A percentile compares a stretch with the other conserved stretches of the same genome.
phyloP scores from a whole-genome alignment of 2,329 filamentous ascomycete genomes.

The Neofusicoccum umdonicola region DNA sequence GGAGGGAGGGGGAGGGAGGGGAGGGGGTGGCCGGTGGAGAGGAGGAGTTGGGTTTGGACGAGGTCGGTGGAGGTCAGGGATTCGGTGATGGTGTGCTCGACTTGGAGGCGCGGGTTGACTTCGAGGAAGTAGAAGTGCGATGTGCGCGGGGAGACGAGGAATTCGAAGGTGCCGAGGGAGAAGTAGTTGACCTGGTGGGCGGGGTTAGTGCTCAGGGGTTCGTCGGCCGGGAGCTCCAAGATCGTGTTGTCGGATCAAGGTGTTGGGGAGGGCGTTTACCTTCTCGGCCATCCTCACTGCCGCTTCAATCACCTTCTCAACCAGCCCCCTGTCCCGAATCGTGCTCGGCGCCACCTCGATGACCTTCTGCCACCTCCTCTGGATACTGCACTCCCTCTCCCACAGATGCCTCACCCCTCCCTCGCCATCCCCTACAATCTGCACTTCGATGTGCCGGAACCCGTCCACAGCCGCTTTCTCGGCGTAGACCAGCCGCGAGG shows the following conservation, averaged over 20 bases:
- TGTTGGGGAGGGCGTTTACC: conserved; percentile 28
- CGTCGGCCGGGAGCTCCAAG: no score
- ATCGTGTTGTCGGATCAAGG: not conserved
- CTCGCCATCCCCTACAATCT: conserved; percentile 57
- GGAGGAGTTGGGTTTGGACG: conserved; percentile 53
- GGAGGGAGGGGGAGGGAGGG: not conserved
- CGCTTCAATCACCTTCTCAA: conserved; percentile 52
- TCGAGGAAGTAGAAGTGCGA: conserved; percentile 59
- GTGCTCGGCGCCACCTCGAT: conserved; percentile 59
- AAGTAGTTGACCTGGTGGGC: conserved; percentile 50
- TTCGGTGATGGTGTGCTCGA: conserved; percentile 63
- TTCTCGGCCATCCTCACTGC: conserved; percentile 53
- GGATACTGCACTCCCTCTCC: conserved; percentile 62
- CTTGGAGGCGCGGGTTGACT: conserved; percentile 60
- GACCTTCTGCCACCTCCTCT: conserved; percentile 61
- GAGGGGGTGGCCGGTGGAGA: conserved; percentile 52
- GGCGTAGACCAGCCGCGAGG: conserved; percentile 56
- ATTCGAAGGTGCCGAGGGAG: conserved; percentile 65
- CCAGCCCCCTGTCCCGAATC: conserved; percentile 44
- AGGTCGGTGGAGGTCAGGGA: conserved; percentile 54
- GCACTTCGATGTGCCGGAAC: conserved; percentile 61
- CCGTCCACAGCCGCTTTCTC: conserved; percentile 63
- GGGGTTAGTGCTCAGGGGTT: not conserved
- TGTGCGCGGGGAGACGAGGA: conserved; percentile 53
- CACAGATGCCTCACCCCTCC: conserved; percentile 55